These are phyloP conservation scores for Porcisia deanei DNA, from an alignment of 208 protist genomes.

Conservation along the genomic window DNA sequence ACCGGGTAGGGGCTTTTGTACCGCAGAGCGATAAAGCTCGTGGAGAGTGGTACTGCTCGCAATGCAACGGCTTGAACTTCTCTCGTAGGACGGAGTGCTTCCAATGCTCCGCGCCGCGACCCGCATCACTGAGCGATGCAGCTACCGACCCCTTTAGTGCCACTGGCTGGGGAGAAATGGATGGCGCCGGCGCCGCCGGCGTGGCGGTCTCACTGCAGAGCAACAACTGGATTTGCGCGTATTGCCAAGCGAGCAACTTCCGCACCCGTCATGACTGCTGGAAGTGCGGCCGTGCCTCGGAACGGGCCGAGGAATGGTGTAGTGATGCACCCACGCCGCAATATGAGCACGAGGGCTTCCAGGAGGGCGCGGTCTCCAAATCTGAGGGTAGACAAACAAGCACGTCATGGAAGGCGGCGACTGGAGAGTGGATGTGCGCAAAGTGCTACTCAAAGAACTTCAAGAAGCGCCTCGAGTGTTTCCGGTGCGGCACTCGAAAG, in stretches of 20 bases:
- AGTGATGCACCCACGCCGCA: conserved; percentile 32
- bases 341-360: conserved; percentile 82
- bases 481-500: conserved; percentile 80
- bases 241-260: conserved; percentile 87
- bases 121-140: neutral
- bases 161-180: conserved; percentile 7
- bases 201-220: conserved; percentile 24
- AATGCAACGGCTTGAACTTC: conserved; percentile 80
- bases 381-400: conserved; percentile 46
- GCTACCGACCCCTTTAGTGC: neutral
- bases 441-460: conserved; percentile 90
- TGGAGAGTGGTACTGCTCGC: conserved; percentile 73
- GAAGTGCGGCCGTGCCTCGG: conserved; percentile 69
- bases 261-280: conserved; percentile 79
- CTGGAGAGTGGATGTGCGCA: conserved; percentile 75
- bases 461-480: conserved; percentile 60
- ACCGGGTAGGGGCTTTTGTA: neutral
- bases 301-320: conserved; percentile 25
- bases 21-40: conserved; percentile 13
- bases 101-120: conserved; percentile 50
- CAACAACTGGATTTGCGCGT: conserved; percentile 84
- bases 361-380: conserved; percentile 32
- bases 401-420: conserved; percentile 45
- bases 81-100: conserved; percentile 69
- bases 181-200: neutral